Base-by-base conservation (phyloP, 768 basidiomycete species). In the Mycena alexandri region DNA sequence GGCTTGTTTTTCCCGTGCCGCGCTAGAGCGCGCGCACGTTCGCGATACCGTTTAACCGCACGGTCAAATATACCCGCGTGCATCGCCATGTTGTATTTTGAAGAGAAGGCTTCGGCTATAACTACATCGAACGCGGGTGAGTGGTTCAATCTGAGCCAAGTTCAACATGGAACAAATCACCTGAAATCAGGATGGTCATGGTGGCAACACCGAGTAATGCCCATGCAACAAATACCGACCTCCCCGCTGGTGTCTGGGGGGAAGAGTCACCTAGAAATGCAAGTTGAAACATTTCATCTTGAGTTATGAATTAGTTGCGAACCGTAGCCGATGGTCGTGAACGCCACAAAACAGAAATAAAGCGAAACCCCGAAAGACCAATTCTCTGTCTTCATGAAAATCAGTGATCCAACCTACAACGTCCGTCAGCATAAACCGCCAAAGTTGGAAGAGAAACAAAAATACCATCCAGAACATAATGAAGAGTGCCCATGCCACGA, bases 211-310 rank as follows among this genome's bases (percentile, higher is more conserved):
- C 93, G 9, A 93, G 77, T 41, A 94, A 76, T 0, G 93, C 90
- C 93, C 93, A 94, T 3, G 88, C 86, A 44, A 93, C 84, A 75
- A 94, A 94, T 38, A 94, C 83, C 16, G 90, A 87, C 24, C 92
- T 87, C 13, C 93, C 93, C 4, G 90, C 87, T 13, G 90, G 86
- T 0, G 90, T 89, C 55, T 75, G 73, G 0, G 92, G 93, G 0
- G 85, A 69, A 16, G 83, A 79, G 72, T 94, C 93, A n/a, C 90
- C 85, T 86, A 50, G 59, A 61, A 52, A 44, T 38, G 1, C 21
- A 2, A 44, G 25, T 4, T 57, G 13, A 12, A 43, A 17, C 21
- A 16, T n/a, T 12, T 25, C 4, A 17, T 17, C 19, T 46, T 48
- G 0, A 16, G 24, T 34, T 9, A 36, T 2, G 34, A 1, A 34